Conservation (phyloP, 495 filamentous ascomycete genomes). For the Podospora anserina region DNA sequence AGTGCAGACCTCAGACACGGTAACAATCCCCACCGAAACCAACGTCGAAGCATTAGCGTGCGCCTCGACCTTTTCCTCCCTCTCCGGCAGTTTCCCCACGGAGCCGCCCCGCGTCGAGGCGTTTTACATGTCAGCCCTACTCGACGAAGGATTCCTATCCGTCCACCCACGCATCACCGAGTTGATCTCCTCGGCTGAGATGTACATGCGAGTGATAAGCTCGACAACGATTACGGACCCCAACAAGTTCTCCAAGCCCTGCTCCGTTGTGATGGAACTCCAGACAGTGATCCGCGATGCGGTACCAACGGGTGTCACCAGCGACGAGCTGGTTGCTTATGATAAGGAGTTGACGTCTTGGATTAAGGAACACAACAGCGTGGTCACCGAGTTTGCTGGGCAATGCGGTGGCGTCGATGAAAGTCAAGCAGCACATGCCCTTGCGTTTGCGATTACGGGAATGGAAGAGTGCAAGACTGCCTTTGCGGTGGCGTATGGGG, state of each 20-base stretch:
- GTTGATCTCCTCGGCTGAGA: not conserved
- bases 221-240: not conserved
- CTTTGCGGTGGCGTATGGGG: not conserved
- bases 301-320: not conserved
- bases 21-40: not conserved
- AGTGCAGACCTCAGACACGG: not conserved
- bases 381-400: not conserved
- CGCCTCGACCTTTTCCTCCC: not conserved
- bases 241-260: not conserved
- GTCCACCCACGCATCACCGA: not conserved
- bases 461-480: not conserved
- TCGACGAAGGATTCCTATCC: not conserved
- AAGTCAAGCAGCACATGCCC: not conserved
- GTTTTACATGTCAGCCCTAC: not conserved
- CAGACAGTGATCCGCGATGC: not conserved
- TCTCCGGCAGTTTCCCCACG: not conserved
- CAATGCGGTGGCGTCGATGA: not conserved
- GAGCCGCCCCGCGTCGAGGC: not conserved
- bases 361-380: not conserved
- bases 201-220: not conserved
- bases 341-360: not conserved
- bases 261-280: not conserved
- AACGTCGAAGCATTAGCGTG: not conserved
- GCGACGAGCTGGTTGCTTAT: not conserved
- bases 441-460: not conserved